Conservation (phyloP, 306 rosid genomes). For the Begonia loranthoides region DNA sequence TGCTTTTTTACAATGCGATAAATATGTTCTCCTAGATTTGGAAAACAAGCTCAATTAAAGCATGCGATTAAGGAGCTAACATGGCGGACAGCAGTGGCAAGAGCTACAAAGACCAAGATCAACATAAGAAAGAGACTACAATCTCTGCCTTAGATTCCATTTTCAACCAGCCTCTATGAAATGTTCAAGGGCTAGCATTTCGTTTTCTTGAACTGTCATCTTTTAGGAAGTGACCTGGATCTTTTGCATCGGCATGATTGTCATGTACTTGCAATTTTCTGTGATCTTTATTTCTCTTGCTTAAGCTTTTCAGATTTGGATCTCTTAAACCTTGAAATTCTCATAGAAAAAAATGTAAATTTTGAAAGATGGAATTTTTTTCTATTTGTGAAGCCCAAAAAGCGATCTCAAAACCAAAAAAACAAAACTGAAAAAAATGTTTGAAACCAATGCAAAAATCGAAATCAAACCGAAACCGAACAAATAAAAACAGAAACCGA, state of each 20-base stretch:
- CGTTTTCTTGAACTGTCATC: slow-evolving; percentile 1
- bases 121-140: slow-evolving; percentile 29
- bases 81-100: slow-evolving; percentile 42
- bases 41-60: slow-evolving; percentile 1
- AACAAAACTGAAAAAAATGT: no score
- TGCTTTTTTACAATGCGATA: no score
- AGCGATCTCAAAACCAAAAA: no score
- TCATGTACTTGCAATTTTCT: neutral
- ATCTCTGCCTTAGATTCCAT: slow-evolving; percentile 49
- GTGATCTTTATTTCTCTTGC: neutral
- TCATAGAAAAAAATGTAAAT: slow-evolving; percentile 5
- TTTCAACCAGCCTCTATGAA: slow-evolving; percentile 81
- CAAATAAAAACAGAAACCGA: no score
- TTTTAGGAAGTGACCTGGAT: slow-evolving; percentile 3
- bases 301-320: slow-evolving; percentile 3
- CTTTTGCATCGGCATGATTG: no score
- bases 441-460: no score
- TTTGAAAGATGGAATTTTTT: slow-evolving; percentile 14
- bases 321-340: slow-evolving; percentile 7
- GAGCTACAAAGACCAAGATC: slow-evolving; percentile 31
- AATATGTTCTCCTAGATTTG: no score
- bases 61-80: slow-evolving; percentile 21
- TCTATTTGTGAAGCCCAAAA: no score
- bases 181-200: slow-evolving; percentile 67
- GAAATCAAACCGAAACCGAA: no score